Base-by-base conservation (phyloP, 2,329 filamentous ascomycete species). In the Niveomyces coronatus region DNA sequence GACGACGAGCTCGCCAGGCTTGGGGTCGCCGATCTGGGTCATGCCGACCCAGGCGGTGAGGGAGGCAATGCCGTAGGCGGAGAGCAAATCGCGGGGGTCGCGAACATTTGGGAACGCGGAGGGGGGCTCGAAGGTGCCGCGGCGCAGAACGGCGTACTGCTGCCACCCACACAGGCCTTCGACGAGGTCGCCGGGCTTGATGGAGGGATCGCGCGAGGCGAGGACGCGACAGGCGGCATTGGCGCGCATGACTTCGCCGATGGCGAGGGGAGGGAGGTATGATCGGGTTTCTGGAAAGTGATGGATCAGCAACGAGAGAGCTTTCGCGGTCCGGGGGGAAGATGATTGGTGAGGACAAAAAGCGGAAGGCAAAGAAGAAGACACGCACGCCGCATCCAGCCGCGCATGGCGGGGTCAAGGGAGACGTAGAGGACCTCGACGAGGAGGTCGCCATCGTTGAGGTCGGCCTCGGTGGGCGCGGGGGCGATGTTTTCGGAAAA, bases 21-120 rank as follows among this genome's bases (percentile, higher is more conserved):
- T 76, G 28, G 81, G 74, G 39, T 80, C 63, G 3, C 75, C 83
- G 31, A 88, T 72, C 39, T 82, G 71, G 20, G 74, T 57, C 53
- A 88, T 74, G 15, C 84, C 83, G 45, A 84, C 82, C 61, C 85
- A 88, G 2, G 83, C 83, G 0, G 84, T 88, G 44, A 87, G 49
- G 3, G 80, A 80, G 0, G 82, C 85, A 56, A 76, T 62, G 10
- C 83, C 83, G 24, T 74, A 62, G 17, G 72, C 69, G 4, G 76
- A 75, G 37, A 82, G 62, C 10, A 75, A 67, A 53, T 85, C 79
- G 11, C 76, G 77, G 15, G 64, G 51, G 41, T 61, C 54, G 19
- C 56, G 49, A 13, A 64, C 55, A 20, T 56, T 46, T 4, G 70
- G 68, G 43, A 67, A 58, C 16, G 49, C 42, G 11, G 65, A 50